Evolutionary conservation across 2,329 filamentous ascomycete genomes (phyloP).

Genomic region (Fusarium miscanthi): DNA sequence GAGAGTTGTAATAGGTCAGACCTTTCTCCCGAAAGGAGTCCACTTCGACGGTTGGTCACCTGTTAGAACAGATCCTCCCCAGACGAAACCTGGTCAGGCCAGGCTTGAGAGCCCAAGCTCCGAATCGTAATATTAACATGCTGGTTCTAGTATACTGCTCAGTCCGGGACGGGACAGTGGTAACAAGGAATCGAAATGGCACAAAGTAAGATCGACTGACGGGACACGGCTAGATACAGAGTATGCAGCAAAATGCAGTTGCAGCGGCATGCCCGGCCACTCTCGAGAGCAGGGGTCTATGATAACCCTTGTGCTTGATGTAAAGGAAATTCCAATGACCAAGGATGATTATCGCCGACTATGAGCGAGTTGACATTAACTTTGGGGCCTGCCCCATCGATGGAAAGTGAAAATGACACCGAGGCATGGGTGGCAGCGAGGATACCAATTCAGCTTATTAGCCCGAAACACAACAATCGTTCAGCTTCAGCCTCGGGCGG

Average conservation of each 20-base stretch:
- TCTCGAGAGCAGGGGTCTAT: slow-evolving; percentile 37
- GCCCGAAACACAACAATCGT: slow-evolving; percentile 29
- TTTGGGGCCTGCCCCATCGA: slow-evolving; percentile 11
- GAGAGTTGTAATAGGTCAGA: slow-evolving; percentile 32
- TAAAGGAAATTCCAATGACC: slow-evolving; percentile 29
- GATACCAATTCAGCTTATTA: slow-evolving; percentile 34
- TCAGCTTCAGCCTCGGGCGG: slow-evolving; percentile 40
- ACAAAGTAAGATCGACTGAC: slow-evolving; percentile 45
- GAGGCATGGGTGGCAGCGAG: slow-evolving; percentile 23
- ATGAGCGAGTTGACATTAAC: slow-evolving; percentile 29
- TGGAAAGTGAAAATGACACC: slow-evolving; percentile 27
- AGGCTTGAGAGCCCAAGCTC: slow-evolving; percentile 21
- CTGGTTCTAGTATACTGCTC: slow-evolving; percentile 28
- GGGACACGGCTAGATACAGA: slow-evolving; percentile 41
- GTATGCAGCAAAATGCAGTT: slow-evolving; percentile 19
- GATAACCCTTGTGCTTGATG: slow-evolving; percentile 27
- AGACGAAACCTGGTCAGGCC: slow-evolving; percentile 36
- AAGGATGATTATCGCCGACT: slow-evolving; percentile 32
- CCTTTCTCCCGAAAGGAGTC: slow-evolving; percentile 39
- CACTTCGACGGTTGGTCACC: slow-evolving; percentile 43
- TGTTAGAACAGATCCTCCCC: slow-evolving; percentile 45
- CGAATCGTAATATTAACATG: slow-evolving; percentile 36
- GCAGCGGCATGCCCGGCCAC: slow-evolving; percentile 40
- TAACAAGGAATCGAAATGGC: slow-evolving; percentile 21
- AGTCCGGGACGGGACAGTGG: slow-evolving; percentile 22